phyloP scores from a whole-genome alignment of 345 rosid species.

The Boechera retrofracta region DNA sequence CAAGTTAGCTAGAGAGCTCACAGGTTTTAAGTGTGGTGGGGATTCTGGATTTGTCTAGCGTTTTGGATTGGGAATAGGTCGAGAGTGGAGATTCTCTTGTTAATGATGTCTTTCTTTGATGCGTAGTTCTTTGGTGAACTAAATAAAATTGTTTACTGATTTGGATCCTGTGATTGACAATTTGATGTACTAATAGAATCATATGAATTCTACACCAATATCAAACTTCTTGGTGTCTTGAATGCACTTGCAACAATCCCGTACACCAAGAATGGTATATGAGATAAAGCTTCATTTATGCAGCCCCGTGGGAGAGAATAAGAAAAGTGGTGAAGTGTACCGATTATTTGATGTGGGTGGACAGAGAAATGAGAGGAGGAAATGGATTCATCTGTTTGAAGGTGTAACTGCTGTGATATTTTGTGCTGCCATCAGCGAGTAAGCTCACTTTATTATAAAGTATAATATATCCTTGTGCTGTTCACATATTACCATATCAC shows the following conservation, averaged over 20 bases:
- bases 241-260: background rate
- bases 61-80: background rate
- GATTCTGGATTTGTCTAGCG: background rate
- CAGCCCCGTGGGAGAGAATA: constrained; percentile 97
- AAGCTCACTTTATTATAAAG: constrained; percentile 46
- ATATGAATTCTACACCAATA: background rate
- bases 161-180: background rate
- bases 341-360: constrained; percentile 99
- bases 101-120: background rate
- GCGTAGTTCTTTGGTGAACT: background rate
- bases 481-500: background rate
- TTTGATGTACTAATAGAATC: background rate
- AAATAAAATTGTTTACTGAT: background rate
- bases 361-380: constrained; percentile 97
- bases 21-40: background rate
- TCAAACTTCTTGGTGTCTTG: background rate
- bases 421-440: constrained; percentile 99
- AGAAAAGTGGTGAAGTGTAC: constrained; percentile 98
- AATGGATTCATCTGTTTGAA: constrained; percentile 99
- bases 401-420: constrained; percentile 98
- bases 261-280: background rate
- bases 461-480: background rate
- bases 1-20: background rate
- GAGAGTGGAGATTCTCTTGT: background rate
- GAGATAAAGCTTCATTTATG: constrained; percentile 39